These are phyloP conservation scores for Talaromyces sp. DNA, from an alignment of 2,329 filamentous ascomycete species.

Conservation along the genomic window DNA sequence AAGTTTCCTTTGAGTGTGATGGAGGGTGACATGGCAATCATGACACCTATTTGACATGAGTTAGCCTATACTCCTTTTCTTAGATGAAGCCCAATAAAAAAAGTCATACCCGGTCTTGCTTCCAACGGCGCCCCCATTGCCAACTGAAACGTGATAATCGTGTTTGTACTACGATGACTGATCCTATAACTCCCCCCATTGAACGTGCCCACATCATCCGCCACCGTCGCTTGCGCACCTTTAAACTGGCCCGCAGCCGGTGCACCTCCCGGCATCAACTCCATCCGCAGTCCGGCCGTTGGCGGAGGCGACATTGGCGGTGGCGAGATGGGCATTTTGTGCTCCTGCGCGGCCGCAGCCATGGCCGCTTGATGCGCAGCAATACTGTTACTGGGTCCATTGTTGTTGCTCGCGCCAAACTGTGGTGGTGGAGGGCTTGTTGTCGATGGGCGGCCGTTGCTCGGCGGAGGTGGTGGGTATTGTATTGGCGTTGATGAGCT, in stretches of 20 bases:
- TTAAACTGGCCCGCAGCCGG: conserved; percentile 53
- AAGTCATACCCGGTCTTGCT: conserved; percentile 63
- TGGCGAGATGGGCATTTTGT: conserved; percentile 89
- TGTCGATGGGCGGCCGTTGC: not conserved
- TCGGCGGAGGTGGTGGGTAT: not conserved
- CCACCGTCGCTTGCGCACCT: conserved; percentile 56
- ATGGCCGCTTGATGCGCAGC: conserved; percentile 48
- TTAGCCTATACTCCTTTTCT: not conserved
- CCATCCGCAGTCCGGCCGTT: conserved; percentile 11
- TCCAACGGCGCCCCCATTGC: conserved; percentile 80
- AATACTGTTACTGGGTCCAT: not conserved
- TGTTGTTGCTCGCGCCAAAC: conserved; percentile 12
- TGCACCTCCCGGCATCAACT: conserved; percentile 32
- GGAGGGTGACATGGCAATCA: conserved; percentile 92
- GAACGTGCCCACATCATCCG: conserved; percentile 91
- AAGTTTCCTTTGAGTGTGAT: conserved; percentile 75
- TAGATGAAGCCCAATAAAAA: not conserved
- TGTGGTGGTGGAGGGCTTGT: conserved; percentile 11
- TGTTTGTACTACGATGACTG: conserved; percentile 87
- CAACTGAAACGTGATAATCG: conserved; percentile 81
- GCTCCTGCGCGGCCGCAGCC: conserved; percentile 83
- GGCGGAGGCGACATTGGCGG: conserved; percentile 60
- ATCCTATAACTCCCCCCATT: conserved; percentile 93
- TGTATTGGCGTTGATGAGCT: not conserved
- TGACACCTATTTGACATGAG: conserved; percentile 51